Evolutionary conservation across 129 eudicot genomes (phyloP).

Genomic region (Pulicaria dysenterica): DNA sequence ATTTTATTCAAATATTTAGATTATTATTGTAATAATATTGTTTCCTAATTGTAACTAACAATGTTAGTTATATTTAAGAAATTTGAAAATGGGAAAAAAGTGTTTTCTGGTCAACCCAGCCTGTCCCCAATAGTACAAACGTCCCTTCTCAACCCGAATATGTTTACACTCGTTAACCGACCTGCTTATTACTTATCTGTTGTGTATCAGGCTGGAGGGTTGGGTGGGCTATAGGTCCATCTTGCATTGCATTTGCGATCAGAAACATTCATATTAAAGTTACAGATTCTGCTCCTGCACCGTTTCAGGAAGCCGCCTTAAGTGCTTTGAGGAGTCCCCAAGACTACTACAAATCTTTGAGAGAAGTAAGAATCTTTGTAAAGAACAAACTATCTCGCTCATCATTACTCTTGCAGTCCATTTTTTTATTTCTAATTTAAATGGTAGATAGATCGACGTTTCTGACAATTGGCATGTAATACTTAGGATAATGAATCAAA

Average conservation of each 20-base stretch:
- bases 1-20: background rate
- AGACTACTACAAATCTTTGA: conserved; percentile 60
- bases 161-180: background rate
- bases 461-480: conserved; percentile 15
- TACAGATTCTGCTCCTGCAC: conserved; percentile 99
- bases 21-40: background rate
- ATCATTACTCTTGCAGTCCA: background rate
- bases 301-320: conserved; percentile 99
- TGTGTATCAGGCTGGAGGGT: conserved; percentile 86
- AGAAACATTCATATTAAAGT: conserved; percentile 76
- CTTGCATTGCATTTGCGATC: conserved; percentile 81
- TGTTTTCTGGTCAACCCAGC: background rate
- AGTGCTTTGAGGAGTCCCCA: conserved; percentile 71
- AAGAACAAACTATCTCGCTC: background rate
- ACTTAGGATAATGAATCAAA: conserved; percentile 74
- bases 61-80: background rate
- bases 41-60: background rate
- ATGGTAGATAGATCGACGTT: background rate
- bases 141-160: background rate
- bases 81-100: background rate
- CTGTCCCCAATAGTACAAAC: background rate
- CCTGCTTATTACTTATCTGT: conserved; percentile 5
- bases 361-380: conserved; percentile 42
- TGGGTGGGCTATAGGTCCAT: conserved; percentile 97
- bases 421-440: background rate